Base-by-base conservation (phyloP, 2,329 filamentous ascomycete genomes). In the Sarocladiaceae sp. region DNA sequence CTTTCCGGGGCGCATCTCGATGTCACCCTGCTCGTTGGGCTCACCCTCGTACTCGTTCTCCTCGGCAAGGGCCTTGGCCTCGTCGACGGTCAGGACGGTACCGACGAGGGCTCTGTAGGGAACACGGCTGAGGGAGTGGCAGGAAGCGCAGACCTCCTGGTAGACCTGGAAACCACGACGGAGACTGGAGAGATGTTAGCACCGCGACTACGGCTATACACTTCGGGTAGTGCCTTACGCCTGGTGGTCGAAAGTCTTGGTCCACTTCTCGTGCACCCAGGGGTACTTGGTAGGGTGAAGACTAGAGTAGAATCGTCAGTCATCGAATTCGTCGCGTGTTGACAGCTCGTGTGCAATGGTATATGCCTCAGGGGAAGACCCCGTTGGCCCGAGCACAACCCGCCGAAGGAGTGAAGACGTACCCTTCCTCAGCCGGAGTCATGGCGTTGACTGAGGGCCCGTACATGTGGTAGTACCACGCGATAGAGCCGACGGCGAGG, bases 121-220 rank as follows among this genome's bases (percentile, higher is more conserved):
- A 48, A 98, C 82, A 74, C 93, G 88, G 69, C 76, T 83, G 52
- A 98, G 83, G 51, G 93, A 98, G 78, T 98, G 93, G 81, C 93
- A 98, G 58, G 88, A 88, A 50, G 90, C 82, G 79, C 93, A 98
- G 62, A 98, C 93, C 74, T 98, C 93, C 58, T 85, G 88, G 79
- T 98, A 98, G 64, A 98, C 93, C 74, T 95, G 90, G 82, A 97
- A 98, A 72, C 93, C 93, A 75, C 93, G 90, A 68, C 93, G 93
- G 55, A 98, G 89, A 60, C 90, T 95, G 55, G 39, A 20, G 11
- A 41, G 33, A 18, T 29, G 21, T 45, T 23, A 47, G 46, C 33
- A 40, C 37, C 35, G 20, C 19, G n/a, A 27, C 20, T 41, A 20
- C n/a, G 15, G 9, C 13, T 43, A 32, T 39, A 23, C 15, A 26